Base-by-base conservation (phyloP, 768 basidiomycete species). In the Russula sp. region DNA sequence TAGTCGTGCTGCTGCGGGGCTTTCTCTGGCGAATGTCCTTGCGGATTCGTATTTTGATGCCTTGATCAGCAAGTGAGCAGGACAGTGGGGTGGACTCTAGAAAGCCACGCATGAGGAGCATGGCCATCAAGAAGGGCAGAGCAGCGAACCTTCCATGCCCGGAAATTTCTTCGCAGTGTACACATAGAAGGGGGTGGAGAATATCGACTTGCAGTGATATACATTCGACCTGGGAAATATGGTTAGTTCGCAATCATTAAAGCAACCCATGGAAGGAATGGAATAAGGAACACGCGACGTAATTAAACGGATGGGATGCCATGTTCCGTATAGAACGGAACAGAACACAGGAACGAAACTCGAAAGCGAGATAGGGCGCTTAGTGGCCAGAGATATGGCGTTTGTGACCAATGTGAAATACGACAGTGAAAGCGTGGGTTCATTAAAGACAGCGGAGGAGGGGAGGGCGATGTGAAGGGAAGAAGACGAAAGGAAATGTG, bases 81-180 rank as follows among this genome's bases (percentile, higher is more conserved):
- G 94, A 95, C 0, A 96, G 81, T 3, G 88, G 85, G 0, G 94
- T 94, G 5, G 92, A 94, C 76, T 94, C 94, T 94, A 73, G 42
- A 51, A 55, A 46, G 20, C 46, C 38, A 59, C 24, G 52, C 42
- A 50, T 61, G 34, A 67, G 52, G 11, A 14, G 59, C 57, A 30
- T 38, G 50, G 57, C 30, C 57, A 40, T 49, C 34, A 22, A 48
- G 20, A 36, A 34, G 52, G 16, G 63, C 30, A 24, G 48, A 54
- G 30, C 46, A 11, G 76, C 85, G 28, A 68, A 91, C 93, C 88
- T 80, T 93, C 91, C 91, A 95, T 95, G 28, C 94, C 94, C 0
- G 94, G 94, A 73, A 96, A 97, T 76, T 94, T 94, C 81, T 97
- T 97, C 18, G 93, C 92, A 0, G 94, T 94, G 74, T 94, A 97